Conservation (phyloP, 139 green algal species). For the Coccomyxa sp. region DNA sequence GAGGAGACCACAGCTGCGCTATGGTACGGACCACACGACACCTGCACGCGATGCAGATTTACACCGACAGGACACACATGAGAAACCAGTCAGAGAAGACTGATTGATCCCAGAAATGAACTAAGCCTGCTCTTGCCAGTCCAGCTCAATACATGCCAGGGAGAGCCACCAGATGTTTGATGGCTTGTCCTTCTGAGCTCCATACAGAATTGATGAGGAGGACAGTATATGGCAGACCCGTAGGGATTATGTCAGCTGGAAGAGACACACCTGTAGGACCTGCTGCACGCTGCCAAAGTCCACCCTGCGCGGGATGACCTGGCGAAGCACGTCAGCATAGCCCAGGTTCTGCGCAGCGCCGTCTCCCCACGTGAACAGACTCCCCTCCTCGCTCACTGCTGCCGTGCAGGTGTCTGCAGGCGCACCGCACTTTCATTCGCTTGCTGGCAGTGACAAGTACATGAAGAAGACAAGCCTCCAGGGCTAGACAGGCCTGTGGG, state of each 20-base stretch:
- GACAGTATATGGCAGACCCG: background rate
- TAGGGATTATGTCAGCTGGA: background rate
- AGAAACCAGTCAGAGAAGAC: background rate
- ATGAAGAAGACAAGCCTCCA: background rate
- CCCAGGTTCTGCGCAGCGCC: slow-evolving; percentile 55
- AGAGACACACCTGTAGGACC: slow-evolving; percentile 9
- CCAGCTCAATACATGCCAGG: too few relatives aligned
- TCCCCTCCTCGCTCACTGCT: slow-evolving; percentile 54
- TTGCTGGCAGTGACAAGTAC: background rate
- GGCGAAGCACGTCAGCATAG: slow-evolving; percentile 28
- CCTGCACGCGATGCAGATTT: slow-evolving; percentile 20
- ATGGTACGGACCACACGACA: slow-evolving; percentile 89
- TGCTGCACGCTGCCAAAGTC: slow-evolving; percentile 1
- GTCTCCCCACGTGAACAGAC: slow-evolving; percentile 77
- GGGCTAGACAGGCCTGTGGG: background rate
- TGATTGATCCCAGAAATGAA: too few relatives aligned
- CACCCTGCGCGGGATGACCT: slow-evolving; percentile 23
- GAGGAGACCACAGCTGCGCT: slow-evolving; percentile 56
- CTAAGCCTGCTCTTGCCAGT: too few relatives aligned
- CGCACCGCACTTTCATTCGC: background rate
- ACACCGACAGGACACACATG: background rate
- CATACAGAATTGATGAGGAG: too few relatives aligned
- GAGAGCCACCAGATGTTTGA: too few relatives aligned
- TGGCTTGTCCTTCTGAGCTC: too few relatives aligned
- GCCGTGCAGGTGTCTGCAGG: slow-evolving; percentile 56